A percentile compares a stretch with the other conserved stretches of the same genome.
Conservation (phyloP, 2,329 filamentous ascomycete genomes). For the Kalaharituber pfeilii region DNA sequence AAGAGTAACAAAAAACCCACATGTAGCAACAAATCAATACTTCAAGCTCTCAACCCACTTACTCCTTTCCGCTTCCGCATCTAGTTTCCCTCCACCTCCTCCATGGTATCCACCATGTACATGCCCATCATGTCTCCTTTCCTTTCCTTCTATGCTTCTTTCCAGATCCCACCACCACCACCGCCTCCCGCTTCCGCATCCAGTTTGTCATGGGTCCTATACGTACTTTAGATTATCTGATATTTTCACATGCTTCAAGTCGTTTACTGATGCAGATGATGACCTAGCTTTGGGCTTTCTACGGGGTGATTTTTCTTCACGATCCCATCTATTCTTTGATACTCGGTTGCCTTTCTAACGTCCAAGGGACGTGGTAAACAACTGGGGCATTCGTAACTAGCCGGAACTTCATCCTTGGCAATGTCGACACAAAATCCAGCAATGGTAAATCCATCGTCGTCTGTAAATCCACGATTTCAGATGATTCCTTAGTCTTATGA, state of each 20-base stretch:
- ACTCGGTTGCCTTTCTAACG: conserved; percentile 53
- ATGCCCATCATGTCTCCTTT: background rate
- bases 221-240: no score
- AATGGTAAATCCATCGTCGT: conserved; percentile 95
- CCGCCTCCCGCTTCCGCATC: no score
- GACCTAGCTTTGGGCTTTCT: conserved; percentile 41
- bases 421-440: conserved; percentile 94
- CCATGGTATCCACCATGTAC: background rate
- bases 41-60: background rate
- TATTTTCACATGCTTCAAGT: no score
- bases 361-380: conserved; percentile 68
- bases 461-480: conserved; percentile 49
- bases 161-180: background rate
- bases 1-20: background rate
- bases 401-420: conserved; percentile 51
- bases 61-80: background rate
- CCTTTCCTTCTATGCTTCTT: background rate
- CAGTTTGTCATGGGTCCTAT: no score
- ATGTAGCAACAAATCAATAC: background rate
- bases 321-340: conserved; percentile 47
- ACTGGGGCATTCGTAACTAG: conserved; percentile 68
- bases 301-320: conserved; percentile 30
- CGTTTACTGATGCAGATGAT: no score
- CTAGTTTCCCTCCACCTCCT: background rate
- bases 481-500: conserved; percentile 15